Percentiles rank a stretch among this genome's conserved stretches.
These are phyloP conservation scores for Lactarius sanguifluus DNA, from an alignment of 768 basidiomycete genomes.

Conservation along the genomic window DNA sequence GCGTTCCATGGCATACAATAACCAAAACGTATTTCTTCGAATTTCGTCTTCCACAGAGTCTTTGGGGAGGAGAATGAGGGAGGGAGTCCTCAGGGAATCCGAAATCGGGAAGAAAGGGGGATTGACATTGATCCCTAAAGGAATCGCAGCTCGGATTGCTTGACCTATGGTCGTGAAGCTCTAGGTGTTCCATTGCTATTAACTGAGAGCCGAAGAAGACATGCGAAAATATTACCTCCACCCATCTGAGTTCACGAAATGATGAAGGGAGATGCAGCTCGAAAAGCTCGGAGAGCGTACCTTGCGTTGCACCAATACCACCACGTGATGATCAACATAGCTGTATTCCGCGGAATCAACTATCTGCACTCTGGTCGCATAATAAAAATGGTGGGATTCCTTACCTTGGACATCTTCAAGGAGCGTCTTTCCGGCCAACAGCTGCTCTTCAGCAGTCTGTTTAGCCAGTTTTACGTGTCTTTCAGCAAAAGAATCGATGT, in stretches of 20 bases:
- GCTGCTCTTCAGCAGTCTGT: slow-evolving; percentile 21
- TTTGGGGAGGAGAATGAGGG: slow-evolving; percentile 58
- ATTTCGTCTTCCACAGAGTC: slow-evolving; percentile 68
- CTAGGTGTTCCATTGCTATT: slow-evolving; percentile 37
- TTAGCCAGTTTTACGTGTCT: slow-evolving; percentile 28
- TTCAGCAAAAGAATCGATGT: slow-evolving; percentile 31
- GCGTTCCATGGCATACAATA: slow-evolving; percentile 68
- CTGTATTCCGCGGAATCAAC: slow-evolving; percentile 39
- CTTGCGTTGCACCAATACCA: slow-evolving; percentile 75
- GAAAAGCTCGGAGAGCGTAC: slow-evolving; percentile 38
- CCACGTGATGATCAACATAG: slow-evolving; percentile 63
- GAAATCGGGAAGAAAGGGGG: slow-evolving; percentile 66
- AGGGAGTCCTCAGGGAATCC: slow-evolving; percentile 54
- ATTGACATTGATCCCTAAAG: slow-evolving; percentile 68
- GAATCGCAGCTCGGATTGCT: slow-evolving; percentile 56
- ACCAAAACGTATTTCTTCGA: slow-evolving; percentile 71
- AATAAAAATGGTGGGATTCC: background rate
- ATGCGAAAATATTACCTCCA: slow-evolving; percentile 48
- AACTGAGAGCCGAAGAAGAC: background rate
- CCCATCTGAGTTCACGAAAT: slow-evolving; percentile 51
- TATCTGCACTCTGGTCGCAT: background rate
- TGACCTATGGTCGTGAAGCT: slow-evolving; percentile 59
- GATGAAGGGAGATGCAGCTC: background rate
- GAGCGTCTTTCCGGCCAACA: slow-evolving; percentile 21
- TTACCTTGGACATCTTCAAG: slow-evolving; percentile 29